phyloP scores from a whole-genome alignment of 2,329 filamentous ascomycete genomes.

The Neurospora crassa region DNA sequence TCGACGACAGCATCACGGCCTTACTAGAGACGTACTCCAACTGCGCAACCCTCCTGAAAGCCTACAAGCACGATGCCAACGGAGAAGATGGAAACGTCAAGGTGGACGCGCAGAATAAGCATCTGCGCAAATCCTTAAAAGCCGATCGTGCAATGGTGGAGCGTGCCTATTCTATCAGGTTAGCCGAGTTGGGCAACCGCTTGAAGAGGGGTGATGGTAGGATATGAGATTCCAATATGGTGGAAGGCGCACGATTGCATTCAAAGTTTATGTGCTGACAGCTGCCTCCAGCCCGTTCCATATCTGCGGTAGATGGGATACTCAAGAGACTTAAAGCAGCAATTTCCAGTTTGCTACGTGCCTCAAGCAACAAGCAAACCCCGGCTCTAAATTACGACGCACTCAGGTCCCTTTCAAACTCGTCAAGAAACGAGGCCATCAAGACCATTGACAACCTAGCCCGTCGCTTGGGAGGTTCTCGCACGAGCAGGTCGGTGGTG shows the following conservation, averaged over 20 bases:
- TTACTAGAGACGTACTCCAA: constrained; percentile 39
- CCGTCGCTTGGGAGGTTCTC: constrained; percentile 19
- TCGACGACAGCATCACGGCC: constrained; percentile 33
- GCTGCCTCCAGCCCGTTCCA: constrained; percentile 25
- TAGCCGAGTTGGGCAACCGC: constrained; percentile 30
- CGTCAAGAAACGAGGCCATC: constrained; percentile 38
- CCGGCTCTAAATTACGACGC: constrained; percentile 35
- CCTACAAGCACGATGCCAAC: constrained; percentile 18
- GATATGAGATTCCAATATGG: constrained; percentile 10
- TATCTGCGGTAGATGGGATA: constrained; percentile 30
- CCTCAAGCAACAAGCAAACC: constrained; percentile 24
- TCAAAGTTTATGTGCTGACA: constrained; percentile 2
- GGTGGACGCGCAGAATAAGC: constrained; percentile 18
- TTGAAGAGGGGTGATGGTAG: constrained; percentile 41
- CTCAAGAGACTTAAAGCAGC: constrained; percentile 33
- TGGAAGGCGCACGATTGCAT: neutral
- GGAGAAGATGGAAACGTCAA: constrained; percentile 10
- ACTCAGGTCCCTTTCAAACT: constrained; percentile 36
- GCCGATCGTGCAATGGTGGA: constrained; percentile 32
- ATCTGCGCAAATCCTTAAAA: constrained; percentile 28
- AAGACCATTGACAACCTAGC: constrained; percentile 39
- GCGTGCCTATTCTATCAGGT: constrained; percentile 31
- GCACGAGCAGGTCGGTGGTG: constrained; percentile 9
- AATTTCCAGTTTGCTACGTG: constrained; percentile 29
- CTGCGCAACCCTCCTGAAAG: constrained; percentile 33